phyloP scores from a whole-genome alignment of 2,329 filamentous ascomycete species.

The Sporothrix euskadiensis region DNA sequence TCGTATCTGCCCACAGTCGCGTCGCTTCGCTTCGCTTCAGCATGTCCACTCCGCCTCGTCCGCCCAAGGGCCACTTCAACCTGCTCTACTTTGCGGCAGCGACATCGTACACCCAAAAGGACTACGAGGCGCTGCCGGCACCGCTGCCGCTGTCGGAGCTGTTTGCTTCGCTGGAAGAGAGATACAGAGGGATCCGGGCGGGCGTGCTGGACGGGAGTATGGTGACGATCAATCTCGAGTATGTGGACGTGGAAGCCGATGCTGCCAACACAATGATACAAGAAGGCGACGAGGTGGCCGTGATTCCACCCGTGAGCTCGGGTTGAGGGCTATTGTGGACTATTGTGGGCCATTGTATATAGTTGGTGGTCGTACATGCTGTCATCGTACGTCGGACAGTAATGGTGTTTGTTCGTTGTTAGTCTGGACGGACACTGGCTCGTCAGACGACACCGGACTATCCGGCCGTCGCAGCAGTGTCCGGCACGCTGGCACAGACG shows the following conservation, averaged over 20 bases:
- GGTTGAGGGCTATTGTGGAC: slow-evolving; percentile 52
- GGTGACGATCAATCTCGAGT: slow-evolving; percentile 77
- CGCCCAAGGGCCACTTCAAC: slow-evolving; percentile 68
- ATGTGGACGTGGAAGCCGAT: slow-evolving; percentile 66
- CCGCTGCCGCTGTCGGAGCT: slow-evolving; percentile 64
- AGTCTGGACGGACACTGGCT: neutral
- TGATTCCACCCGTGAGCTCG: slow-evolving; percentile 86
- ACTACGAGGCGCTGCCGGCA: slow-evolving; percentile 65
- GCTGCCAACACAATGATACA: slow-evolving; percentile 54
- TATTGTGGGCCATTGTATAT: too few species aligned
- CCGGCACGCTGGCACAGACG: neutral
- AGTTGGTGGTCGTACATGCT: neutral
- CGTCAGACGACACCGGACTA: neutral
- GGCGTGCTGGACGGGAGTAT: slow-evolving; percentile 72
- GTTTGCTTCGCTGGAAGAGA: slow-evolving; percentile 66
- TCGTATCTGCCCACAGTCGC: neutral
- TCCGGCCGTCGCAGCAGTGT: neutral
- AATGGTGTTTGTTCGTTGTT: neutral
- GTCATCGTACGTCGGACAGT: slow-evolving; percentile 14
- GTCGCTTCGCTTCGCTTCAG: slow-evolving; percentile 36
- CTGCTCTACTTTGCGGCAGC: slow-evolving; percentile 82
- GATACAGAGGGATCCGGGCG: slow-evolving; percentile 67
- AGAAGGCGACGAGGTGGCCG: slow-evolving; percentile 78
- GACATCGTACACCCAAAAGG: slow-evolving; percentile 67
- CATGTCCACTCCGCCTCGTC: slow-evolving; percentile 45